Percentiles rank a stretch among this genome's conserved stretches.
Evolutionary conservation across 2,329 filamentous ascomycete species (phyloP).

Genomic region (Neopestalotiopsis clavispora): DNA sequence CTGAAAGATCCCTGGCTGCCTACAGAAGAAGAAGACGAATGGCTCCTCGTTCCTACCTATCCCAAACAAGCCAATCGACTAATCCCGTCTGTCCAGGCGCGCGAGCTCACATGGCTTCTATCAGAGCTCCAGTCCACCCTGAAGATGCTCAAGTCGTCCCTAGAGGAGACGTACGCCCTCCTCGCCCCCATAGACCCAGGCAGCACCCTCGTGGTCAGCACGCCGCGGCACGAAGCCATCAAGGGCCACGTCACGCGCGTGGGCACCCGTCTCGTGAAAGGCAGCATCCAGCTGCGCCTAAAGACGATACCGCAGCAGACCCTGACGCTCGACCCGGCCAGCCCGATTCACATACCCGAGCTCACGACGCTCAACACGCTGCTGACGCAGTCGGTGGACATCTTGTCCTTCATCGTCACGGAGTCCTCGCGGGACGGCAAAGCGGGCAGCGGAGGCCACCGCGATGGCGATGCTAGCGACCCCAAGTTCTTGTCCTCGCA

Average conservation of each 20-base stretch:
- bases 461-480: constrained; percentile 32
- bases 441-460: constrained; percentile 48
- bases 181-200: constrained; percentile 85
- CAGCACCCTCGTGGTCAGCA: constrained; percentile 88
- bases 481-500: constrained; percentile 63
- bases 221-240: constrained; percentile 82
- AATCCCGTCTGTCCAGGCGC: constrained; percentile 28
- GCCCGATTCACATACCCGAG: constrained; percentile 67
- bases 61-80: constrained; percentile 1
- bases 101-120: constrained; percentile 62
- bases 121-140: constrained; percentile 54
- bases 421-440: constrained; percentile 57
- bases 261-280: constrained; percentile 89
- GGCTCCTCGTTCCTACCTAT: constrained; percentile 17
- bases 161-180: constrained; percentile 87
- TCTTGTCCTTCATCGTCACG: constrained; percentile 78
- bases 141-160: constrained; percentile 62
- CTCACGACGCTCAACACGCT: constrained; percentile 75
- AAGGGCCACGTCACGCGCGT: constrained; percentile 93
- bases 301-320: constrained; percentile 64
- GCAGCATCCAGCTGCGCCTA: constrained; percentile 79
- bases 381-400: constrained; percentile 82
- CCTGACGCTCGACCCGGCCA: constrained; percentile 51
- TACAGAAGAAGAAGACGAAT: constrained; percentile 12
- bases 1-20: not conserved